Percentiles rank a stretch among this genome's conserved stretches.
These are phyloP conservation scores for Escovopsis sp. DNA, from an alignment of 2,329 filamentous ascomycete genomes.

Conservation along the genomic window DNA sequence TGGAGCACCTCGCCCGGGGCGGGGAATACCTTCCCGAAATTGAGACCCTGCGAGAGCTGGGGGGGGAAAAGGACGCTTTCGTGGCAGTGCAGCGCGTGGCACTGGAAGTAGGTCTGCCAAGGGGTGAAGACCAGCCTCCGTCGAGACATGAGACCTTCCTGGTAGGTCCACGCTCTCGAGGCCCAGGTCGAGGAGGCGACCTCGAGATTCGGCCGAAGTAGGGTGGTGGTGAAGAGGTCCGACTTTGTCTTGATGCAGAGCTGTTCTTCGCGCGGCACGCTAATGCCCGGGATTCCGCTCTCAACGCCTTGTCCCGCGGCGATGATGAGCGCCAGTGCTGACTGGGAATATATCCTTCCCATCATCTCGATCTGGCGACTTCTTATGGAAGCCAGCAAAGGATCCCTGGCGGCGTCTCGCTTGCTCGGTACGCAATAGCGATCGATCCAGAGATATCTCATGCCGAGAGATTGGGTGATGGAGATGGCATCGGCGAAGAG, in stretches of 20 bases:
- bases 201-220: conserved; percentile 21
- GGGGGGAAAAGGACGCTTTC: conserved; percentile 21
- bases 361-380: conserved; percentile 16
- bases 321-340: conserved; percentile 20
- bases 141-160: conserved; percentile 21
- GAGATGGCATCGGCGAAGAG: conserved; percentile 20
- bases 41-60: conserved; percentile 15
- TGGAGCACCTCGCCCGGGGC: conserved; percentile 9
- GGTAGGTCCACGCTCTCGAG: conserved; percentile 21
- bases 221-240: conserved; percentile 21
- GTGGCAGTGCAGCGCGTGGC: conserved; percentile 21
- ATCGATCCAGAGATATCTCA: conserved; percentile 24
- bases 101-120: conserved; percentile 25
- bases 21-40: conserved; percentile 20
- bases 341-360: conserved; percentile 20
- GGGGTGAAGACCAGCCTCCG: conserved; percentile 22
- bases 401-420: conserved; percentile 9
- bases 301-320: conserved; percentile 17
- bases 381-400: conserved; percentile 5
- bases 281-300: conserved; percentile 21
- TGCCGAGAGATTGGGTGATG: conserved; percentile 18
- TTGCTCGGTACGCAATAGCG: conserved; percentile 18
- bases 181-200: conserved; percentile 21
- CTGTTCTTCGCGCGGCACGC: conserved; percentile 19
- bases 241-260: conserved; percentile 19